Evolutionary conservation across 1,139 yeast genomes (phyloP).

Genomic region (Candida pseudoviswanathii): DNA sequence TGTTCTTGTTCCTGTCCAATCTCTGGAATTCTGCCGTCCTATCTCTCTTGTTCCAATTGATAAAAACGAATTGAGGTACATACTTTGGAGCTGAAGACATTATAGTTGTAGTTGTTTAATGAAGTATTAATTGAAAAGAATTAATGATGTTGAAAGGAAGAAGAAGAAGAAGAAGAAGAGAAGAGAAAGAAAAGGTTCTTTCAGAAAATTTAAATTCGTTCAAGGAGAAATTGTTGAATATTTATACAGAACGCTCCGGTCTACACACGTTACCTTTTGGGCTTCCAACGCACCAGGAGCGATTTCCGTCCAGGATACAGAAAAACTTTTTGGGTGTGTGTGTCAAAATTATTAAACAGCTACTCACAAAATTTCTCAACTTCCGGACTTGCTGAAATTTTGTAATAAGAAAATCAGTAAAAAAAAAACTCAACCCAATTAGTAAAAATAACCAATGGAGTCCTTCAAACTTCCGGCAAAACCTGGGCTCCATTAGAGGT

Average conservation of each 20-base stretch:
- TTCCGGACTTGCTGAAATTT: slow-evolving; percentile 4
- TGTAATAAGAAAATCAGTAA: not conserved
- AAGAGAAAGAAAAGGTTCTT: slow-evolving; percentile 1
- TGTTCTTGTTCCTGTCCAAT: not conserved
- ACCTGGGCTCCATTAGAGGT: not conserved
- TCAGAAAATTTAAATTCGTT: slow-evolving; percentile 1
- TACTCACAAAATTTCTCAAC: not conserved
- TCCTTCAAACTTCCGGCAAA: not conserved
- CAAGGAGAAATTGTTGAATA: slow-evolving; percentile 12
- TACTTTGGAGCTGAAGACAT: slow-evolving; percentile 45
- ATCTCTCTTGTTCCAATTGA: not conserved
- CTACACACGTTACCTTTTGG: not conserved
- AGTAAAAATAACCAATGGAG: not conserved
- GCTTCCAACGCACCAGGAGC: not conserved
- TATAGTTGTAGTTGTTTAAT: slow-evolving; percentile 7
- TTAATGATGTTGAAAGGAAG: slow-evolving; percentile 5
- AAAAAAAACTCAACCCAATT: not conserved
- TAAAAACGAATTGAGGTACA: slow-evolving; percentile 21
- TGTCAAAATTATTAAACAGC: not conserved
- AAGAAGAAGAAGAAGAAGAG: slow-evolving; percentile 5
- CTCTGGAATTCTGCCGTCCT: not conserved
- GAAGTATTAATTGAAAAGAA: slow-evolving; percentile 1
- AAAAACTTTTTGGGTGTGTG: not conserved
- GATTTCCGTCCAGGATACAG: slow-evolving; percentile 3
- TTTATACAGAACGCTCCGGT: slow-evolving; percentile 7